Base-by-base conservation (phyloP, 2,329 filamentous ascomycete species). In the Pseudocercospora fijiensis region DNA sequence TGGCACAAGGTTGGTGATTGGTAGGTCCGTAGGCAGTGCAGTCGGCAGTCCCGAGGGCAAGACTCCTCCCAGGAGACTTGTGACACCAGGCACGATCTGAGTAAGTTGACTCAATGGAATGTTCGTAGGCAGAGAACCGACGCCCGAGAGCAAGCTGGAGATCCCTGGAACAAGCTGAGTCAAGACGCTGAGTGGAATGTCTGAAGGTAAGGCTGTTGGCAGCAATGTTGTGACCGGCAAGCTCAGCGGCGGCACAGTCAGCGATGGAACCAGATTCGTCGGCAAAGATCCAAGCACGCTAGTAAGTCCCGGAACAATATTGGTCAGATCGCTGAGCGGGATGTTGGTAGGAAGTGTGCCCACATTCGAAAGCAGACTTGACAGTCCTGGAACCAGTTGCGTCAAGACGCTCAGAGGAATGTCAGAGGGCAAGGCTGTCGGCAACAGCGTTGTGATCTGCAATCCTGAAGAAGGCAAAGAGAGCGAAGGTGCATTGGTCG, bases 41-140 rank as follows among this genome's bases (percentile, higher is more conserved):
- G 58, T 60, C 16, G 45, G 43, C n/a, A 24, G 10, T 24, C 24
- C 49, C 7, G 49, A 24, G 6, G 49, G 49, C 24, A 52, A 26
- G 13, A 27, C 20, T n/a, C 13, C 26, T 13, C 56, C 61, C 9
- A 64, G 45, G 7, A 65, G 24, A 18, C 27, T 49, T 3, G 55
- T 62, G 13, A 65, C 30, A 3, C 57, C 59, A 24, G 47, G 56
- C 5, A 56, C 56, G 4, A 62, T 28, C 49, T 61, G 59, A 7
- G 63, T 56, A 9, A 65, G 33, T 3, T 53, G 24, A 28, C 49
- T 53, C 11, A 30, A 13, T 26, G 53, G 55, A 16, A 45, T 22
- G 22, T 22, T 43, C 26, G 58, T 60, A 22, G 58, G 49, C 24
- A 53, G 8, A n/a, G 49, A 16, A 27, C 49, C 49, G 16, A 58